Conservation (phyloP, 2,329 filamentous ascomycete species). For the Neofusicoccum kwambonambiense region DNA sequence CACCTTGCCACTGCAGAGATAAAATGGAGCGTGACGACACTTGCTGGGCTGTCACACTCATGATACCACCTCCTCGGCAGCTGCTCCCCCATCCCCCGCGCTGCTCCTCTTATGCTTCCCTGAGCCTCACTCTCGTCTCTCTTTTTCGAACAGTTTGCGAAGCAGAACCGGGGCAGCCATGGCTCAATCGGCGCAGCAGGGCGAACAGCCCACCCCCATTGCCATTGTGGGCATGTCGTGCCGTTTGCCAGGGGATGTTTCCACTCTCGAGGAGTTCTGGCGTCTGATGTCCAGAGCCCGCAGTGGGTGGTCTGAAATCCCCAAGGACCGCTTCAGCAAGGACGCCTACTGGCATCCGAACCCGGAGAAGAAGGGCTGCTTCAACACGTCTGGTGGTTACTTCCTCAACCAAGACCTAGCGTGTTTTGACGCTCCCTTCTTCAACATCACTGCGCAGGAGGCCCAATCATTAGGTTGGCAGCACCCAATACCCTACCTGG, state of each 20-base stretch:
- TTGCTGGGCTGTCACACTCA: neutral
- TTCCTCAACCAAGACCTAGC: constrained; percentile 23
- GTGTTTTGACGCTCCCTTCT: constrained; percentile 26
- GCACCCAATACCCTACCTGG: neutral
- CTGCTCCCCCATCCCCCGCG: neutral
- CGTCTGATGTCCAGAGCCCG: constrained; percentile 32
- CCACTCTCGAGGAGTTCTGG: constrained; percentile 34
- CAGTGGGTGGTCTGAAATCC: constrained; percentile 34
- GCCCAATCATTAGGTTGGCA: constrained; percentile 12
- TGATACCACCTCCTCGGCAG: neutral
- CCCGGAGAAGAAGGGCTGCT: constrained; percentile 21
- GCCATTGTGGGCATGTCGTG: constrained; percentile 39
- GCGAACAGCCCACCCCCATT: constrained; percentile 21
- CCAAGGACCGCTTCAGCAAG: constrained; percentile 36
- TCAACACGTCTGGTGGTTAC: constrained; percentile 20
- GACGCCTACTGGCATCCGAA: constrained; percentile 39
- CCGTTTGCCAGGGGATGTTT: constrained; percentile 34
- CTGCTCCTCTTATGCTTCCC: neutral
- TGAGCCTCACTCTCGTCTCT: neutral
- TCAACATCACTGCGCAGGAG: constrained; percentile 23
- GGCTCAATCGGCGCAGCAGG: neutral
- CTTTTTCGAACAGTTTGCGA: neutral
- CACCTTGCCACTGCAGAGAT: neutral
- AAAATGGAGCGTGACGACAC: neutral
- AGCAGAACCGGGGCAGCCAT: constrained; percentile 2